Percentiles rank a stretch among this genome's conserved stretches.
Conservation (phyloP, 2,329 filamentous ascomycete genomes). For the Botryosphaeria agaves region DNA sequence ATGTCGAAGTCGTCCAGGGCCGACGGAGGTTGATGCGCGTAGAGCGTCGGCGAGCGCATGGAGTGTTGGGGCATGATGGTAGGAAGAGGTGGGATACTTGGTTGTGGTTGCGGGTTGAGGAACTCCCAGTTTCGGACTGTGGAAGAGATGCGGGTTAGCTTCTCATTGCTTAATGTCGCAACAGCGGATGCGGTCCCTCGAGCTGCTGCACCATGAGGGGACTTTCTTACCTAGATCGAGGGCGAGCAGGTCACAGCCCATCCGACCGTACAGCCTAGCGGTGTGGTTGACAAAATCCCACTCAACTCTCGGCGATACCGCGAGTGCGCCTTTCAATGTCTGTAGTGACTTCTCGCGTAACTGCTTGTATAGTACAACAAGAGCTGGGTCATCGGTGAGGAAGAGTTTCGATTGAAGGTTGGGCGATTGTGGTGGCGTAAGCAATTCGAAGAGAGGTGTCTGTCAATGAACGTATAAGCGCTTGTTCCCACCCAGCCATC, state of each 20-base stretch:
- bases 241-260: constrained; percentile 85
- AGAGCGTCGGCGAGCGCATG: background rate
- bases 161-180: too few species aligned
- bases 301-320: constrained; percentile 61
- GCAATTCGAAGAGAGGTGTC: constrained; percentile 11
- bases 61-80: constrained; percentile 11
- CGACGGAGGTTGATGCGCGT: background rate
- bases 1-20: constrained; percentile 16
- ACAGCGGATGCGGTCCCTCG: too few species aligned
- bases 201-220: too few species aligned
- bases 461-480: too few species aligned
- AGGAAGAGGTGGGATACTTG: constrained; percentile 10
- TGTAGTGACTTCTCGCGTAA: constrained; percentile 67
- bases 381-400: constrained; percentile 75
- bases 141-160: too few species aligned
- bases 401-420: constrained; percentile 49
- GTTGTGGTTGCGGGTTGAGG: constrained; percentile 26
- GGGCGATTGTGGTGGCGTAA: background rate
- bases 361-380: constrained; percentile 75
- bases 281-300: constrained; percentile 85
- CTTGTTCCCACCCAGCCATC: too few species aligned
- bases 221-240: constrained; percentile 63
- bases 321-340: constrained; percentile 69
- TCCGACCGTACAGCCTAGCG: constrained; percentile 66
- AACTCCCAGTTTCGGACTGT: constrained; percentile 70